phyloP scores from a whole-genome alignment of 2,329 filamentous ascomycete species.

The Macroventuria anomochaeta region DNA sequence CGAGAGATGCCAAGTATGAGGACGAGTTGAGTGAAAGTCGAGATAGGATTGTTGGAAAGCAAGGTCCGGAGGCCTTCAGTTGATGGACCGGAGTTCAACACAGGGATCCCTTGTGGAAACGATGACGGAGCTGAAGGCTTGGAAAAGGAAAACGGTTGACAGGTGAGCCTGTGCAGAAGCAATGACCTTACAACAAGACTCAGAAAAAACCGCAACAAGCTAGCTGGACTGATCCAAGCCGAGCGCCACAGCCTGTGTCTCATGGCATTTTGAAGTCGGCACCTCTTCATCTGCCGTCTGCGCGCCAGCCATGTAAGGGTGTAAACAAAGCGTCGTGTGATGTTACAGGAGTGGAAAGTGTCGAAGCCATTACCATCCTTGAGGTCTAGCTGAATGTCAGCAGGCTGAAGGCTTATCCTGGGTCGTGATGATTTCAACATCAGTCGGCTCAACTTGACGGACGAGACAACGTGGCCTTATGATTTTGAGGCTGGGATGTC shows the following conservation, averaged over 20 bases:
- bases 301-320: too few relatives aligned
- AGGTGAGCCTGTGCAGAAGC: constrained; percentile 1
- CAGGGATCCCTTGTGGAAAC: neutral
- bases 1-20: neutral
- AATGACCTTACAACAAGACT: constrained; percentile 4
- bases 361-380: too few relatives aligned
- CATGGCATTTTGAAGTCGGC: neutral
- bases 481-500: too few relatives aligned
- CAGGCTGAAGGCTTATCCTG: constrained; percentile 1
- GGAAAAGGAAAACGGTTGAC: neutral
- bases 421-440: neutral
- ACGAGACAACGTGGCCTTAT: neutral
- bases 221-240: neutral
- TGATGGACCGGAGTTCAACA: constrained; percentile 1
- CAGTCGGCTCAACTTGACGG: neutral
- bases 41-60: neutral
- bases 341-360: too few relatives aligned
- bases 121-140: neutral
- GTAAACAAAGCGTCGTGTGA: too few relatives aligned
- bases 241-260: neutral
- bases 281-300: too few relatives aligned
- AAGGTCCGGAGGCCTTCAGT: neutral
- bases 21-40: neutral
- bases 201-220: neutral
- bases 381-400: constrained; percentile 10